Conservation (phyloP, 2,329 filamentous ascomycete species). For the Diaporthe amygdali region DNA sequence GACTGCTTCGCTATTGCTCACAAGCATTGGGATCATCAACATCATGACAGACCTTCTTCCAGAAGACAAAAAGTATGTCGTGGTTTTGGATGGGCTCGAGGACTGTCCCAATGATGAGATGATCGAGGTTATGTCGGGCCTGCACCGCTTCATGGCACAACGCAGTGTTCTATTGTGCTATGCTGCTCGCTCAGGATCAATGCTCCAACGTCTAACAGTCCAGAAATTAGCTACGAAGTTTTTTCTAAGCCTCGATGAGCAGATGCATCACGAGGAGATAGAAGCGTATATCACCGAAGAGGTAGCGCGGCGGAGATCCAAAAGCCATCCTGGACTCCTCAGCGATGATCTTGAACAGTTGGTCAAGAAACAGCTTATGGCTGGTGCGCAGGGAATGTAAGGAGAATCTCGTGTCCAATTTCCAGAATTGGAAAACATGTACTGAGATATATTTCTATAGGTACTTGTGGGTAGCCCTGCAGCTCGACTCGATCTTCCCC, state of each 20-base stretch:
- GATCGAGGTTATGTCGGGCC: background rate
- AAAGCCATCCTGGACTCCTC: background rate
- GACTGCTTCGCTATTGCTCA: background rate
- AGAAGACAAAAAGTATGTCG: background rate
- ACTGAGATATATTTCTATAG: background rate
- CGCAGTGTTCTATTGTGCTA: background rate
- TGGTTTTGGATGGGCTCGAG: constrained; percentile 1
- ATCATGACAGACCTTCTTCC: background rate
- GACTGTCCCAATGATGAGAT: background rate
- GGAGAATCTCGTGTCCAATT: background rate
- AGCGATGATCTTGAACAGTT: background rate
- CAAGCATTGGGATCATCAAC: background rate
- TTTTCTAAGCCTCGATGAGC: background rate
- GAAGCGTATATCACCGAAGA: background rate
- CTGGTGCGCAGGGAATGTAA: background rate
- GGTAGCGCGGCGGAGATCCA: background rate
- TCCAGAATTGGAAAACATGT: too few relatives aligned
- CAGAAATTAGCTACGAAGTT: background rate
- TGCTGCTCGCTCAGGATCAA: background rate
- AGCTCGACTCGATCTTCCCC: background rate
- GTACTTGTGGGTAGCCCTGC: background rate
- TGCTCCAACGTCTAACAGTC: background rate
- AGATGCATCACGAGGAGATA: background rate
- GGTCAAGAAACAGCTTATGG: background rate
- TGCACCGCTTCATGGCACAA: background rate